These are phyloP conservation scores for Chlorella sorokiniana DNA, from an alignment of 139 green algal genomes.

Conservation along the genomic window DNA sequence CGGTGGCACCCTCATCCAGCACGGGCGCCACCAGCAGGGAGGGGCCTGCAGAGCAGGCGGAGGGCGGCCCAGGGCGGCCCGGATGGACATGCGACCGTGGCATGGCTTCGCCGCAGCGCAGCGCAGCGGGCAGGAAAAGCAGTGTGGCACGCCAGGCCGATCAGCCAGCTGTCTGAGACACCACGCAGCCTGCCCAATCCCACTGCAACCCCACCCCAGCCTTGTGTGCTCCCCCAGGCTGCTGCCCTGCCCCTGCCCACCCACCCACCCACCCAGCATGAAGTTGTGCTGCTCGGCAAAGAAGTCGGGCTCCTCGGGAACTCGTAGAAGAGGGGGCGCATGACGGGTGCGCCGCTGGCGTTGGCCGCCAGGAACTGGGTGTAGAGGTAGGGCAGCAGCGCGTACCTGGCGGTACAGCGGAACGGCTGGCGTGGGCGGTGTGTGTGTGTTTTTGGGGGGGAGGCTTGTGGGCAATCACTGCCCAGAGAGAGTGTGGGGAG, in stretches of 20 bases:
- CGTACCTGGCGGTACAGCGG: slow-evolving; percentile 60
- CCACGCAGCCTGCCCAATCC: background rate
- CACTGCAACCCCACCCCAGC: too few relatives aligned
- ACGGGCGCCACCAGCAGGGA: slow-evolving; percentile 76
- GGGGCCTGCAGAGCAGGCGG: slow-evolving; percentile 42
- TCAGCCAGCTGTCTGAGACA: background rate
- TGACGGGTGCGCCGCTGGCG: slow-evolving; percentile 76
- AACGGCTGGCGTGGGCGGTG: too few relatives aligned
- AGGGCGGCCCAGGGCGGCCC: background rate
- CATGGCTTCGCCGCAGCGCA: too few relatives aligned
- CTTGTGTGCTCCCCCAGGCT: too few relatives aligned
- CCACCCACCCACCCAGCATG: slow-evolving; percentile 76
- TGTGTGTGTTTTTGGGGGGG: too few relatives aligned
- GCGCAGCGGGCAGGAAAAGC: background rate
- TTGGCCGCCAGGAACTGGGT: slow-evolving; percentile 92
- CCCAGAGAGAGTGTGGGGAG: too few relatives aligned
- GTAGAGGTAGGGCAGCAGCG: slow-evolving; percentile 97
- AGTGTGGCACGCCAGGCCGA: background rate
- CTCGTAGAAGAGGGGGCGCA: slow-evolving; percentile 95
- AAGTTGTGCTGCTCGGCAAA: slow-evolving; percentile 79
- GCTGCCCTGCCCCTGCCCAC: background rate
- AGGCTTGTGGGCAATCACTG: too few relatives aligned
- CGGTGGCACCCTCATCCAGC: slow-evolving; percentile 46
- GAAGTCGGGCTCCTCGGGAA: slow-evolving; percentile 74
- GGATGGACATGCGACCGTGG: background rate